These are phyloP conservation scores for Gloeostereum incarnatum DNA, from an alignment of 768 basidiomycete genomes.

Conservation along the genomic window DNA sequence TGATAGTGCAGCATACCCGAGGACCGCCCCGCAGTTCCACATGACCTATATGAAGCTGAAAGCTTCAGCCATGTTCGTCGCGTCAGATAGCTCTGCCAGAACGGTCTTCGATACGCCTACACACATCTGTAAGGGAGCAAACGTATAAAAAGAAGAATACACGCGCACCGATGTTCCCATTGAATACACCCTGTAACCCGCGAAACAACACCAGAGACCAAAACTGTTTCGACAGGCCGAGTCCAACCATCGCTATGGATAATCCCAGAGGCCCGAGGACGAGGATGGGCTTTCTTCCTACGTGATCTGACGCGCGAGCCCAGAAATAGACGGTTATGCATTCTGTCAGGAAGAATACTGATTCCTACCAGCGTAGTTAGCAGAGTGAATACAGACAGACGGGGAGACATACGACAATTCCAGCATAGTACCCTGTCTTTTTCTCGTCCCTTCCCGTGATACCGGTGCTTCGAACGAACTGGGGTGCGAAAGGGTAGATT, in stretches of 20 bases:
- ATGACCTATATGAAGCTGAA: slow-evolving; percentile 18
- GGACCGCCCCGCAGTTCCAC: slow-evolving; percentile 16
- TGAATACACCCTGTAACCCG: slow-evolving; percentile 18
- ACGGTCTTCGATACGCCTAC: slow-evolving; percentile 18
- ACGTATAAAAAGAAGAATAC: neutral
- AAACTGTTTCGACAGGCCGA: slow-evolving; percentile 19
- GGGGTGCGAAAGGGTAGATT: no score
- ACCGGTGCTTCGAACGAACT: slow-evolving; percentile 10
- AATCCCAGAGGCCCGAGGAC: slow-evolving; percentile 20
- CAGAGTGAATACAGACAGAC: no score
- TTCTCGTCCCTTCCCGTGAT: slow-evolving; percentile 10
- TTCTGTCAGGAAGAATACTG: slow-evolving; percentile 19
- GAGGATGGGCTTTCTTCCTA: slow-evolving; percentile 21
- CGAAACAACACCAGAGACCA: slow-evolving; percentile 15
- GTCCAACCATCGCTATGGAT: slow-evolving; percentile 15
- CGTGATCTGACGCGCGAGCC: slow-evolving; percentile 19
- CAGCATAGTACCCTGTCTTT: slow-evolving; percentile 13
- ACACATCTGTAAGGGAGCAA: neutral
- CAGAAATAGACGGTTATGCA: slow-evolving; percentile 16
- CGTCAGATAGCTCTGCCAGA: slow-evolving; percentile 21
- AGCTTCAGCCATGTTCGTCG: slow-evolving; percentile 17
- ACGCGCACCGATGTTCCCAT: slow-evolving; percentile 19
- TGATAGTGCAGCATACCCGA: slow-evolving; percentile 12
- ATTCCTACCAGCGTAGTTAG: no score
- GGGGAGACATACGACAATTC: slow-evolving; percentile 14